Evolutionary conservation across 768 basidiomycete species (phyloP), one percentile per base, ranked within the genome.

Genomic region (Dacryopinax primogenitus): DNA sequence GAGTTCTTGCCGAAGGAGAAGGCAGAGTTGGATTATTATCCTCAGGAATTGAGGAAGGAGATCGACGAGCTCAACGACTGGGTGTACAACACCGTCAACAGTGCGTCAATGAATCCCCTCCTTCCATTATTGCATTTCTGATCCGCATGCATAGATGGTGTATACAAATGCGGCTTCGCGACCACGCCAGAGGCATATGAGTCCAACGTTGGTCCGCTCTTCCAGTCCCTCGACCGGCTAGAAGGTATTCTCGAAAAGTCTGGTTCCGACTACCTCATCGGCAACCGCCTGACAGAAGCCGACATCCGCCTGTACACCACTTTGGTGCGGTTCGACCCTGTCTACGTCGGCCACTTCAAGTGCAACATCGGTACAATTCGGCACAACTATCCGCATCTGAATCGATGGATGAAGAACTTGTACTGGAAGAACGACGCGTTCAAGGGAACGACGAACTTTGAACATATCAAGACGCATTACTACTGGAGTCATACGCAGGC

Each of bases 381-480:
- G 4, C 51, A 58, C 39, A 61, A 65, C 15, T 35, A 35, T n/a
- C 26, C 51, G 47, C 33, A 33, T 16, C 3, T 62, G 12, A 37
- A 58, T 21, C 26, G 21, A 30, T 94, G 91, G 88, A 71, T 90
- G 76, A 85, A 85, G 75, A 86, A 87, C 72, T 76, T 97, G 21
- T 98, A 99, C 79, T 97, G 92, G 93, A 88, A 86, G 67, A 79
- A 86, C 69, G 76, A 85, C 0, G 91, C 92, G 3, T 98, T 99
- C 84, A 85, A 86, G 74, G 82, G 84, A 4, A 85, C 86, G 18
- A 94, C 93, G 37, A 79, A 93, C 72, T 97, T 97, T 72, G 83
- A 89, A 16, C 94, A 96, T 75, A 89, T 90, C 78, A 88, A 88
- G 76, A 82, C 80, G 0, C 81, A 84, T 70, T 88, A 88, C 70